A percentile compares a stretch with the other conserved stretches of the same genome.
These are phyloP conservation scores for Ochetophila trinervis DNA, from an alignment of 306 rosid species.

Conservation along the genomic window DNA sequence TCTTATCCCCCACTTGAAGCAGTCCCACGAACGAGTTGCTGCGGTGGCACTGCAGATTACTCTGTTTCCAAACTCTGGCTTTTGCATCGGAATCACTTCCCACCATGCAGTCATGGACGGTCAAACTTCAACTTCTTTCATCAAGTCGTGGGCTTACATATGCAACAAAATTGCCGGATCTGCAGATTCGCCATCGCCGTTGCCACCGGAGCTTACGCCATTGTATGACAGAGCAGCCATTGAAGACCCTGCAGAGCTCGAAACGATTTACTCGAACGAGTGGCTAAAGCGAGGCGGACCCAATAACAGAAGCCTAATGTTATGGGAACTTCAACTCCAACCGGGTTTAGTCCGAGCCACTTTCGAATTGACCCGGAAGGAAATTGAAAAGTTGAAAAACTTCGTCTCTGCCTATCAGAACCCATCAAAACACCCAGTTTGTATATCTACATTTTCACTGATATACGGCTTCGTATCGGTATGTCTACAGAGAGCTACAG, in stretches of 20 bases:
- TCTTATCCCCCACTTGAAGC: conserved; percentile 25
- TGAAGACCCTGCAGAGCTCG: conserved; percentile 30
- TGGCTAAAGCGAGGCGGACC: conserved; percentile 43
- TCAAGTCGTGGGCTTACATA: conserved; percentile 23
- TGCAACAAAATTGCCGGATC: not conserved
- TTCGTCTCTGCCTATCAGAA: too few relatives aligned
- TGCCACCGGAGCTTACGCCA: conserved; percentile 22
- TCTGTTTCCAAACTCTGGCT: conserved; percentile 36
- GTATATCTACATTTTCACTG: conserved; percentile 17
- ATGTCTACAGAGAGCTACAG: conserved; percentile 28
- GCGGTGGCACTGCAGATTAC: conserved; percentile 42
- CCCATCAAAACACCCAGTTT: not conserved
- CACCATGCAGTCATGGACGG: conserved; percentile 57
- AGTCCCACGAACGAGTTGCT: conserved; percentile 27
- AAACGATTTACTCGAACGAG: conserved; percentile 2
- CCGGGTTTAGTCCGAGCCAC: conserved; percentile 24
- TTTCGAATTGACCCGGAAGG: conserved; percentile 22
- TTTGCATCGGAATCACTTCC: conserved; percentile 38
- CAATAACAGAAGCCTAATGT: conserved; percentile 40
- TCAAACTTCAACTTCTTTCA: conserved; percentile 28
- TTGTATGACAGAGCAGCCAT: conserved; percentile 34
- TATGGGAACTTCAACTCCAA: conserved; percentile 29
- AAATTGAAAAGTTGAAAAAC: conserved; percentile 13
- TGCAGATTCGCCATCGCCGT: not conserved
- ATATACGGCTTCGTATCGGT: conserved; percentile 24